These are phyloP conservation scores for Sorghum bicolor DNA, from an alignment of 176 grass and related monocot genomes.

Conservation along the genomic window Sorghum_bicolor_NCBIv3 NC_012879.2:8453001-8453500, in stretches of 20 bases:
- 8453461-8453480: slow-evolving; percentile 56
- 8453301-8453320: neutral
- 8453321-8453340: neutral
- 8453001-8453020: no score
- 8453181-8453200: no score
- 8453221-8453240: no score
- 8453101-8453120: no score
- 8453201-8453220: no score
- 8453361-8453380: neutral
- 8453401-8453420: slow-evolving; percentile 70
- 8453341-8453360: neutral
- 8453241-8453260: neutral
- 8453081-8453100: no score
- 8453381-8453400: slow-evolving; percentile 32
- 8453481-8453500: slow-evolving; percentile 38
- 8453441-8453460: slow-evolving; percentile 67
- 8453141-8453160: no score
- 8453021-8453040: no score
- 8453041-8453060: no score
- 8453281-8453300: neutral
- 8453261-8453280: neutral
- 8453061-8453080: no score
- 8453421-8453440: slow-evolving; percentile 76
- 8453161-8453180: no score
- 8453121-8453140: no score